Percentiles rank a stretch among this genome's conserved stretches.
Conservation (phyloP, 805 yeast genomes). For the Pichia californica region DNA sequence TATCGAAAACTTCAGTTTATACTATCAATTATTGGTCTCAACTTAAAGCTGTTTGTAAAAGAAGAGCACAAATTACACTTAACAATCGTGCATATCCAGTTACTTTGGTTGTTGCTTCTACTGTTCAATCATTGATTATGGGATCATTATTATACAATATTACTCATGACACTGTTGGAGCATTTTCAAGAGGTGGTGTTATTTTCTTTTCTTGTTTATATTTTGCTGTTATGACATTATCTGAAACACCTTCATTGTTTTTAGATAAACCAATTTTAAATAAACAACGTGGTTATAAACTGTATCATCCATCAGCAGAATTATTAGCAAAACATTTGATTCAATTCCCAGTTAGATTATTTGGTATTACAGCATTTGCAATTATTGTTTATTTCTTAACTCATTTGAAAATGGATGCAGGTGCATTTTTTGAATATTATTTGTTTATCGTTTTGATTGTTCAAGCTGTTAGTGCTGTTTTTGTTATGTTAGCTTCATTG, state of each 20-base stretch:
- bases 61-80: slow-evolving; percentile 47
- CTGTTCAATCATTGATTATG: slow-evolving; percentile 50
- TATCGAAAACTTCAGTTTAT: slow-evolving; percentile 31
- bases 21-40: background rate
- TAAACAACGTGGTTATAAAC: slow-evolving; percentile 58
- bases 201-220: slow-evolving; percentile 55
- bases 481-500: slow-evolving; percentile 47
- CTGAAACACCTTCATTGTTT: slow-evolving; percentile 54
- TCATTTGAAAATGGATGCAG: slow-evolving; percentile 43
- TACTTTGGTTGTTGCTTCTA: slow-evolving; percentile 42
- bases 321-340: slow-evolving; percentile 50
- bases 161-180: slow-evolving; percentile 43
- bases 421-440: slow-evolving; percentile 45
- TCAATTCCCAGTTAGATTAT: slow-evolving; percentile 50
- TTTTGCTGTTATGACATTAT: slow-evolving; percentile 53
- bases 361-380: slow-evolving; percentile 43
- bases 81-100: slow-evolving; percentile 55
- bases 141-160: slow-evolving; percentile 56
- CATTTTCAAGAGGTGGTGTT: slow-evolving; percentile 58
- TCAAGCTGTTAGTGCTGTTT: slow-evolving; percentile 43
- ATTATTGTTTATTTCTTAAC: slow-evolving; percentile 46
- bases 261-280: slow-evolving; percentile 57
- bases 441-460: slow-evolving; percentile 36
- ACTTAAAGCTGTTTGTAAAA: slow-evolving; percentile 27
- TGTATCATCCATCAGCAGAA: slow-evolving; percentile 64